Percentiles rank a stretch among this genome's conserved stretches.
Evolutionary conservation across 768 basidiomycete genomes (phyloP).

Genomic region (Macrolepiota albuminosa): DNA sequence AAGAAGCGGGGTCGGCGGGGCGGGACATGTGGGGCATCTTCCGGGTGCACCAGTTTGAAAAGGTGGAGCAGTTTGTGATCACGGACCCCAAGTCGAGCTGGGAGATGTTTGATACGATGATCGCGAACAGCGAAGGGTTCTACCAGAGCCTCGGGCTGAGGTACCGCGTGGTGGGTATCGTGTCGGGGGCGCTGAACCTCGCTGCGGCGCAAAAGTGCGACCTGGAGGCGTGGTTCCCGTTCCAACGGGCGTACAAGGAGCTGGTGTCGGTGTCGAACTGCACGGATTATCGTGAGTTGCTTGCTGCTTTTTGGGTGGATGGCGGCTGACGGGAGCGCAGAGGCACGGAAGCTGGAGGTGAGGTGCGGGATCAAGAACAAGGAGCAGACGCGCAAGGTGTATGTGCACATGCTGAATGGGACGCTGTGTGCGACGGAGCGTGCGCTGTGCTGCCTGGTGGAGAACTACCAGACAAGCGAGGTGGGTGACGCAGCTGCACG

Average conservation of each 20-base stretch:
- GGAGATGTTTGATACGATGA: slow-evolving; percentile 90
- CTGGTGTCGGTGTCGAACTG: slow-evolving; percentile 97
- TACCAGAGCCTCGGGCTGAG: slow-evolving; percentile 93
- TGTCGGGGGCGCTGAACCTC: slow-evolving; percentile 93
- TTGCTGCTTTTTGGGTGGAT: slow-evolving; percentile 26
- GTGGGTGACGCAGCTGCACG: slow-evolving; percentile 38
- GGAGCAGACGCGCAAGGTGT: slow-evolving; percentile 86
- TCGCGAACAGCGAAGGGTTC: slow-evolving; percentile 86
- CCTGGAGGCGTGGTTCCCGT: slow-evolving; percentile 99
- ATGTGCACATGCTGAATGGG: slow-evolving; percentile 99
- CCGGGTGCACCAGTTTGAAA: slow-evolving; percentile 99
- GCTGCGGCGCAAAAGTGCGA: slow-evolving; percentile 98
- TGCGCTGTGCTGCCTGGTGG: slow-evolving; percentile 94
- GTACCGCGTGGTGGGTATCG: slow-evolving; percentile 91
- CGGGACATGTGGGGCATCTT: slow-evolving; percentile 99
- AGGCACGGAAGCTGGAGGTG: slow-evolving; percentile 89
- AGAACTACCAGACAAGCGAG: slow-evolving; percentile 96
- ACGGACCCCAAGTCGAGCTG: slow-evolving; percentile 94
- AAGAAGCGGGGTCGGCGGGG: slow-evolving; percentile 96
- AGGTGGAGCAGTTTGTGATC: slow-evolving; percentile 95
- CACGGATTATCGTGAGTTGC: slow-evolving; percentile 85
- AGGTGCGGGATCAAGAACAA: slow-evolving; percentile 89
- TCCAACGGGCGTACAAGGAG: slow-evolving; percentile 95
- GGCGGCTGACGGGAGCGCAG: slow-evolving; percentile 35
- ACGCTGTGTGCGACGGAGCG: slow-evolving; percentile 97